These are phyloP conservation scores for Solanum chiquidenum DNA, from an alignment of 257 asterid genomes.

Conservation along the genomic window DNA sequence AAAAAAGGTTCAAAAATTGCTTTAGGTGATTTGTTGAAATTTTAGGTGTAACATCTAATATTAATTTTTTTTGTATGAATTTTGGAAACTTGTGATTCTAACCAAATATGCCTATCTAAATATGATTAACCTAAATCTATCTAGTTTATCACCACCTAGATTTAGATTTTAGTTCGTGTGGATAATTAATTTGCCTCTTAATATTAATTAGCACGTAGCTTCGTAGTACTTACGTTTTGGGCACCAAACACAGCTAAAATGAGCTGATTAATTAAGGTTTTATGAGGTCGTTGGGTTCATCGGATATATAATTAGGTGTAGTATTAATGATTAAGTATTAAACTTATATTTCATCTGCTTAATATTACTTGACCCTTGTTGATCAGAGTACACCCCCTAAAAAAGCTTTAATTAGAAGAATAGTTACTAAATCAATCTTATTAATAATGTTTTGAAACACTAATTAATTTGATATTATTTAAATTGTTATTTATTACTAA, in stretches of 20 bases:
- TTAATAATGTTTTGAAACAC: background rate
- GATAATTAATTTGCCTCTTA: background rate
- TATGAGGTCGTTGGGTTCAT: background rate
- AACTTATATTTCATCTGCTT: background rate
- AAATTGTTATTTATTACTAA: background rate
- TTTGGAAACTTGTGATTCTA: background rate
- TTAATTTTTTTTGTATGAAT: background rate
- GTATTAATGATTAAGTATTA: background rate
- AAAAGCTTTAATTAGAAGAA: background rate
- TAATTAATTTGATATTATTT: no score
- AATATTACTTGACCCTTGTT: background rate
- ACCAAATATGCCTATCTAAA: background rate
- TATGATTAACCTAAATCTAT: background rate
- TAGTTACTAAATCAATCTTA: no score
- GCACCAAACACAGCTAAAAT: background rate
- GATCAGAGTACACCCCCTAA: background rate
- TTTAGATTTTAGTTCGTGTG: background rate
- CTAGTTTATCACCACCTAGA: background rate
- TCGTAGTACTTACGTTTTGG: background rate
- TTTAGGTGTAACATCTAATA: background rate
- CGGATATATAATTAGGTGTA: background rate
- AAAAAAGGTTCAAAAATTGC: background rate
- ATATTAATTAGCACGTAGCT: background rate
- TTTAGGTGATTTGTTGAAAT: background rate
- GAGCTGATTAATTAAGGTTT: background rate